Evolutionary conservation across 352 stramenopile species (phyloP).

Genomic region (Phytophthora syringae): DNA sequence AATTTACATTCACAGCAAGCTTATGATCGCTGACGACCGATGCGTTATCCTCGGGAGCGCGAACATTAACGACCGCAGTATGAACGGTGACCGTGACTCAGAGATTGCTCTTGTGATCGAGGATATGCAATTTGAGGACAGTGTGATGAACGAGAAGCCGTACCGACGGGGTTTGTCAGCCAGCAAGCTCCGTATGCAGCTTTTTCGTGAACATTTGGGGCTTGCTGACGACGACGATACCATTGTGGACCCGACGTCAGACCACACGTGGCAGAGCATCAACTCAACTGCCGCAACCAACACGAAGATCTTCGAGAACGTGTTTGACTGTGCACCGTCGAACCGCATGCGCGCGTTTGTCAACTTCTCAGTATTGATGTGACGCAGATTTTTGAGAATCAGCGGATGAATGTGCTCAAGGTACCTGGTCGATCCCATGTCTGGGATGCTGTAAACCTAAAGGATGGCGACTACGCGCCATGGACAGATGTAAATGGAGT

Average conservation of each 20-base stretch:
- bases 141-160: slow-evolving; percentile 75
- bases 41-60: slow-evolving; percentile 92
- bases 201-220: slow-evolving; percentile 86
- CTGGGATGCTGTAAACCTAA: slow-evolving; percentile 81
- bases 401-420: slow-evolving; percentile 86
- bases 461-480: slow-evolving; percentile 81
- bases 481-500: slow-evolving; percentile 90
- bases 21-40: slow-evolving; percentile 92
- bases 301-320: slow-evolving; percentile 79
- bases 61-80: slow-evolving; percentile 97
- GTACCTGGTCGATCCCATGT: slow-evolving; percentile 62
- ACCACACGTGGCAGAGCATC: slow-evolving; percentile 74
- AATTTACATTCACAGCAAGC: slow-evolving; percentile 94
- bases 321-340: slow-evolving; percentile 87
- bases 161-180: slow-evolving; percentile 70
- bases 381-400: slow-evolving; percentile 89
- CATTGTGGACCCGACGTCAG: slow-evolving; percentile 59
- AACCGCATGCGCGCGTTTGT: slow-evolving; percentile 82
- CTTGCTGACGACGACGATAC: slow-evolving; percentile 64
- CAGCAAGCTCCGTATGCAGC: slow-evolving; percentile 71
- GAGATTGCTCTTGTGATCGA: slow-evolving; percentile 89
- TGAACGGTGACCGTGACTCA: slow-evolving; percentile 92
- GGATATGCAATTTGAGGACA: slow-evolving; percentile 82
- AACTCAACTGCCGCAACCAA: slow-evolving; percentile 63
- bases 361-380: slow-evolving; percentile 79